A percentile compares a stretch with the other conserved stretches of the same genome.
These are phyloP conservation scores for Gnaphalium uliginosum DNA, from an alignment of 129 eudicot species.

Conservation along the genomic window DNA sequence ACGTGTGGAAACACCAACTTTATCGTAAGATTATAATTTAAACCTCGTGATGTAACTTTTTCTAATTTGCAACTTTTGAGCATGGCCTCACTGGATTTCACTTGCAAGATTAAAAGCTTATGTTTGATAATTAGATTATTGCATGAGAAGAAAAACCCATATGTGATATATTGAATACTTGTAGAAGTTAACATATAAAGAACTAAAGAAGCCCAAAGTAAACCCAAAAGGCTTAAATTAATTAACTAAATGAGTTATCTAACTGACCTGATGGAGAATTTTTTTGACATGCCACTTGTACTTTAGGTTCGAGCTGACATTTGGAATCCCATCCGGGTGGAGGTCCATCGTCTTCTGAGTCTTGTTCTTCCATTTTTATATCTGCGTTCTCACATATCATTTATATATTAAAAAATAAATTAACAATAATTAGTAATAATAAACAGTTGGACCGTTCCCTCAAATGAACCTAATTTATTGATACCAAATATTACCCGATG, in stretches of 20 bases:
- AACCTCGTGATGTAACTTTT: no score
- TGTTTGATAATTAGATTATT: no score
- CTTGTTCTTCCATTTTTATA: constrained; percentile 30
- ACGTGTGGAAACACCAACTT: neutral
- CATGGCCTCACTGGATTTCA: no score
- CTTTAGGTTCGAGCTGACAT: constrained; percentile 23
- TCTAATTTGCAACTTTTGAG: no score
- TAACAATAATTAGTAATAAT: neutral
- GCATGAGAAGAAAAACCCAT: no score
- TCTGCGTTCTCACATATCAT: constrained; percentile 21
- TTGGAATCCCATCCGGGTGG: constrained; percentile 50
- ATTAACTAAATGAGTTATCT: constrained; percentile 4
- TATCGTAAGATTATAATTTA: no score
- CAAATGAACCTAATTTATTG: neutral
- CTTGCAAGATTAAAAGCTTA: no score
- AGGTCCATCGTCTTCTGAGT: constrained; percentile 40
- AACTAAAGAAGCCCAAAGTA: no score
- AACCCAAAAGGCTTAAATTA: neutral
- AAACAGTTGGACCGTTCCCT: neutral
- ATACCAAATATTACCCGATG: constrained; percentile 31
- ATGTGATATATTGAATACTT: no score
- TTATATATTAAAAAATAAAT: neutral
- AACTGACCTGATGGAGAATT: constrained; percentile 24
- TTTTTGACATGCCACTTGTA: constrained; percentile 22
- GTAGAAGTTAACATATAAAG: no score